phyloP scores from a whole-genome alignment of 148 eudicot genomes.

The Silene uniflora region DNA sequence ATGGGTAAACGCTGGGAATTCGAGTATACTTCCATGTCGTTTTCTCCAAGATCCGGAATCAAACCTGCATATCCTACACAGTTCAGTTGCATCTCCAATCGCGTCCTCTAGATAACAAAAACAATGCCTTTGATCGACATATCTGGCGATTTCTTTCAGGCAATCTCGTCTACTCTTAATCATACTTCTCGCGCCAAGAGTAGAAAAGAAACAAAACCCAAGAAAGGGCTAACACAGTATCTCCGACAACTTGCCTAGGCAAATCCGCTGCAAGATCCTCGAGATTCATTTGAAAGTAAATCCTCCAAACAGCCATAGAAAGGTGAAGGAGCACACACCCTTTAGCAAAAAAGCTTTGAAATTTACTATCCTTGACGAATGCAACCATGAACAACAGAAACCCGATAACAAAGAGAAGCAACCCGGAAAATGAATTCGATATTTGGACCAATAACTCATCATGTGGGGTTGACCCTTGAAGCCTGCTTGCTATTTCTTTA shows the following conservation, averaged over 20 bases:
- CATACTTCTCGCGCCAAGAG: constrained; percentile 95
- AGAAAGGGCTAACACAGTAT: constrained; percentile 61
- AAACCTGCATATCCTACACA: not conserved
- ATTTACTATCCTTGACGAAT: constrained; percentile 64
- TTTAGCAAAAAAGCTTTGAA: constrained; percentile 76
- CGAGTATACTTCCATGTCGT: not conserved
- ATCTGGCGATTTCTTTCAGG: not conserved
- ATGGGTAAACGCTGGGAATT: not conserved
- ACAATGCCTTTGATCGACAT: not conserved
- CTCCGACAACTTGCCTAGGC: constrained; percentile 69
- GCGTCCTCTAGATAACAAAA: not conserved
- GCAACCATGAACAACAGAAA: constrained; percentile 86
- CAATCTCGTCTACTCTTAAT: constrained; percentile 26
- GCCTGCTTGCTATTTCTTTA: constrained; percentile 53
- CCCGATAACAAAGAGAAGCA: constrained; percentile 76
- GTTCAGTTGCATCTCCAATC: constrained; percentile 2
- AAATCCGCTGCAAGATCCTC: constrained; percentile 65
- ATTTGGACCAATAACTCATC: constrained; percentile 68
- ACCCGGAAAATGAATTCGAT: constrained; percentile 84
- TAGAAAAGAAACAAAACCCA: constrained; percentile 84
- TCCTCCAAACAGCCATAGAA: constrained; percentile 85
- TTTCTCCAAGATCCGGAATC: not conserved
- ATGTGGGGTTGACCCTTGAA: constrained; percentile 76
- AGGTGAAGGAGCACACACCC: constrained; percentile 80
- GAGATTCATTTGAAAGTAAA: constrained; percentile 71